Conservation (phyloP, 495 filamentous ascomycete genomes). For the Xylaria intraflava region DNA sequence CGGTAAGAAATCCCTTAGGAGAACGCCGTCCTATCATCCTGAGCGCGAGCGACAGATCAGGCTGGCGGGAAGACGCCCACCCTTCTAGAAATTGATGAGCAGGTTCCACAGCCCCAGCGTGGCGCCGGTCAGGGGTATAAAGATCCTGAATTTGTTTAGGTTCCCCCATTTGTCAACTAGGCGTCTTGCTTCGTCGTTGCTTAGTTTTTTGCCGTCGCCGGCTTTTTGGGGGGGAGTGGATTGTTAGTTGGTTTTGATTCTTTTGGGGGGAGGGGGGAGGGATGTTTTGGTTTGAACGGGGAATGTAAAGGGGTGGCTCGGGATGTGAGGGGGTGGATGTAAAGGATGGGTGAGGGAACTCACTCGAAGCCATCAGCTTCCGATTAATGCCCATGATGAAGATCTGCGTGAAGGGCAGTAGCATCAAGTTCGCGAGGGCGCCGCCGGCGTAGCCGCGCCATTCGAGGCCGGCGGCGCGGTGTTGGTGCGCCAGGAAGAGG, state of each 20-base stretch:
- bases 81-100: conserved; percentile 1
- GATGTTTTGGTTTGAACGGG: neutral
- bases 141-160: conserved; percentile 30
- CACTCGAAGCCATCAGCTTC: conserved; percentile 13
- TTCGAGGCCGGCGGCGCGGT: conserved; percentile 20
- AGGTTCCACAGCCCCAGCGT: conserved; percentile 27
- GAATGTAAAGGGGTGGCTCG: neutral
- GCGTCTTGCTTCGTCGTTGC: conserved; percentile 22
- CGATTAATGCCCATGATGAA: conserved; percentile 19
- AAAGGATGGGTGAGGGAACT: neutral
- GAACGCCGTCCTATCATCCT: neutral
- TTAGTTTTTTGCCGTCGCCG: conserved; percentile 21
- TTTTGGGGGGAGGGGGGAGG: neutral
- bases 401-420: conserved; percentile 33
- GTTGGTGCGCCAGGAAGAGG: conserved; percentile 35
- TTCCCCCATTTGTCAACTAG: conserved; percentile 32
- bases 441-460: conserved; percentile 29
- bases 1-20: no score
- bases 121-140: conserved; percentile 34
- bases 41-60: no score
- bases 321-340: neutral
- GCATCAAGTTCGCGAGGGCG: conserved; percentile 30
- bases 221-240: conserved; percentile 6
- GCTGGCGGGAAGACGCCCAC: neutral
- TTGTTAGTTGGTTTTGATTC: neutral